Evolutionary conservation across 352 stramenopile species (phyloP), one percentile per base, ranked within the genome.

Genomic region (Elongisporangium undulatum): DNA sequence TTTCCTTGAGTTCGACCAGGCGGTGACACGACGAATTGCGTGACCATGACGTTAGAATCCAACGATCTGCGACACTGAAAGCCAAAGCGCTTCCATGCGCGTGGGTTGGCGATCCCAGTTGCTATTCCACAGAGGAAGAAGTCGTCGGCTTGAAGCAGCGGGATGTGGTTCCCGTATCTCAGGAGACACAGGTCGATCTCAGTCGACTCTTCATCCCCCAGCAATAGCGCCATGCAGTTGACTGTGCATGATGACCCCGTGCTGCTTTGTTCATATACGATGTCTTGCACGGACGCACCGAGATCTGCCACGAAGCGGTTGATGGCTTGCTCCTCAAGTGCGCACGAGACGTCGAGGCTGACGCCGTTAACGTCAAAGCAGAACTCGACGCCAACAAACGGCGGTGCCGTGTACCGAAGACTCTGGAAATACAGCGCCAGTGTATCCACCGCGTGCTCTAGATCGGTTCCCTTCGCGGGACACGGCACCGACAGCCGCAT

Each of bases 101-200:
- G 74, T 26, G 51, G 75, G 5, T 60, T 70, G 22, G 55, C 51
- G 2, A 89, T 34, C 1, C 75, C 79, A 17, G 74, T 76, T 0
- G 69, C 77, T 16, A 88, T 77, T 0, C 77, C 73, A 51, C 82
- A 91, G 8, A 79, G 53, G 58, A 71, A 77, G 4, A 92, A 67
- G 49, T 90, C 80, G 9, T 88, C 79, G 3, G 62, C 54, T 48
- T 76, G 86, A 53, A 92, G 50, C 15, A 94, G 55, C 7, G 85
- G 85, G 1, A 85, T 67, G 60, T 94, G 82, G 24, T 94, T 94
- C 39, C 73, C 79, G 38, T 82, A 94, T 12, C 85, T 82, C 19
- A 92, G 59, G 24, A 94, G 45, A 34, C 78, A 81, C 50, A 92
- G 75, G 15, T 87, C 68, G 9, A 94, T 73, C 15, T 68, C 56